Evolutionary conservation across 1,284 basidiomycete species (phyloP), one percentile per base, ranked within the genome.

Genomic region (Fomitopsis pinicola): DNA sequence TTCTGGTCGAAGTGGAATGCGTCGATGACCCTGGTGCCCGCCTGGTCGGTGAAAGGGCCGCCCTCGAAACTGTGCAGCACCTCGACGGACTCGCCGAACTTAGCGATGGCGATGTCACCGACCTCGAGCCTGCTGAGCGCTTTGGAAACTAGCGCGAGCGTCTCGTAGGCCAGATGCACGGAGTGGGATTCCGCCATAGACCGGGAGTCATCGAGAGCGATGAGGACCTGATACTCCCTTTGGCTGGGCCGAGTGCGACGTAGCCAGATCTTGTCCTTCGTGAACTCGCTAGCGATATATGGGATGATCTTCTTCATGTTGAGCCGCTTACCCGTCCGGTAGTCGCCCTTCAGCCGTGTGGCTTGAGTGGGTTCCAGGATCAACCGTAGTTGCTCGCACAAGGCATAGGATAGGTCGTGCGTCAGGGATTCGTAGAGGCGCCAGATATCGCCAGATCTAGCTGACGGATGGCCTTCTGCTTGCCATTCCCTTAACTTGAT

Each of bases 271-370:
- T 97, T 97, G 82, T 99, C 97, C 76, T 99, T 99, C 61, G 96
- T 98, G 79, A 95, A 99, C 78, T 99, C 97, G 74, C 92, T 95
- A 9, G 97, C 97, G 67, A 99, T 97, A 80, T 98, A 99, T 2
- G 94, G 89, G 60, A 99, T 95, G 74, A 99, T 96, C 80, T 97
- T 97, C 75, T 97, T 95, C 97, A 99, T 98, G 77, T 99, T 99
- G 53, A 99, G 85, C 28, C 97, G 85, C 78, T 99, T 99, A 58
- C 97, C 97, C 0, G 94, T 98, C 52, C 97, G 92, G 76, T 97
- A 99, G 78, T 99, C 97, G 50, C 97, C 97, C 75, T 93, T 92
- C 46, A 99, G 83, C 30, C 97, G 87, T 10, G 97, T 98, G 2
- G 97, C 95, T 46, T 93, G 82, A 0, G 97, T 98, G 0, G 97